Conservation (phyloP, 495 filamentous ascomycete genomes). For the Penicillium bialowiezense region DNA sequence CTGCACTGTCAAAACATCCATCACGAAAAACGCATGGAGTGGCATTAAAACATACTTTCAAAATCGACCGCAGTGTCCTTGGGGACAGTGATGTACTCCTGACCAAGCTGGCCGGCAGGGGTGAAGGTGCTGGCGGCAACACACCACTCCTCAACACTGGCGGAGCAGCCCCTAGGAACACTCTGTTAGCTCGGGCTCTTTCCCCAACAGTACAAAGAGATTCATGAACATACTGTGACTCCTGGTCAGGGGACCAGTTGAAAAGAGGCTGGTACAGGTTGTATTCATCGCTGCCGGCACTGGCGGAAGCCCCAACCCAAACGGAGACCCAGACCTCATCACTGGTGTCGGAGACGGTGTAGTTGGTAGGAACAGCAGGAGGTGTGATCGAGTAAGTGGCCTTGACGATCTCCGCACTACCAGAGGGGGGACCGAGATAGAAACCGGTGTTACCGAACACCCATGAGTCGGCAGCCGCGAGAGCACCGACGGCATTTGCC, state of each 20-base stretch:
- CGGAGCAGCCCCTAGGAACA: too few species aligned
- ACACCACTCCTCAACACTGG: too few species aligned
- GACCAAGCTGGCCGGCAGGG: too few species aligned
- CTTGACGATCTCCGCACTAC: constrained; percentile 15
- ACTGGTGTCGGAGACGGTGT: neutral
- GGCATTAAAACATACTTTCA: too few species aligned
- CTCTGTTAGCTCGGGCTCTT: too few species aligned
- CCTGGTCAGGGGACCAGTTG: constrained; percentile 20
- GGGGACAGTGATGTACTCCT: too few species aligned
- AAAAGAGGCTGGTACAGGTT: constrained; percentile 21
- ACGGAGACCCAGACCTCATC: constrained; percentile 14
- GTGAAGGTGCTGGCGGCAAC: too few species aligned
- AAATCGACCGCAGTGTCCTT: too few species aligned
- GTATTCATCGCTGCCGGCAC: constrained; percentile 3
- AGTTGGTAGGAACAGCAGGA: constrained; percentile 10
- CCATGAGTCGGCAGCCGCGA: constrained; percentile 14
- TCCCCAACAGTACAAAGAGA: too few species aligned
- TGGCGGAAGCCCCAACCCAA: neutral
- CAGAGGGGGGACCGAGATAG: constrained; percentile 14
- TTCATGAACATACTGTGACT: constrained; percentile 13
- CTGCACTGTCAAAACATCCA: too few species aligned
- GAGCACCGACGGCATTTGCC: constrained; percentile 10
- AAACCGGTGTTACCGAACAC: constrained; percentile 16
- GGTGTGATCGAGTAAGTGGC: constrained; percentile 18
- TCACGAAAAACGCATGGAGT: too few species aligned